Percentiles rank a stretch among this genome's conserved stretches.
These are phyloP conservation scores for Funneliformis geosporum DNA, from an alignment of 192 early-diverging fungal species.

Conservation along the genomic window DNA sequence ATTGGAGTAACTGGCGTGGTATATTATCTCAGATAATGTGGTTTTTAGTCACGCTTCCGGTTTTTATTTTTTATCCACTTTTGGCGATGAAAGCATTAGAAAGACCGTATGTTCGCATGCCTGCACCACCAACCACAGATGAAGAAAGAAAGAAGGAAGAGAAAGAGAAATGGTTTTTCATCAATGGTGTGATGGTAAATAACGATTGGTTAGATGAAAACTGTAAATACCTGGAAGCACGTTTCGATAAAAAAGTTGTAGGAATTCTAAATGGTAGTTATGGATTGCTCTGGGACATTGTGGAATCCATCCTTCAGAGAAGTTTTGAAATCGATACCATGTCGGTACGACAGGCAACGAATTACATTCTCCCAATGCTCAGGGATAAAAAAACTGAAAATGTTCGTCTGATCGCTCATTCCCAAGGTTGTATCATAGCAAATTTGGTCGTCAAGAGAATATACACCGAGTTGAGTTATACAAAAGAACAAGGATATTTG, in stretches of 20 bases:
- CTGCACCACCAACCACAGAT: neutral
- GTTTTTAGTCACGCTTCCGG: neutral
- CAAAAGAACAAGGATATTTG: neutral
- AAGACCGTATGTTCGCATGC: neutral
- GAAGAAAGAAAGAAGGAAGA: neutral
- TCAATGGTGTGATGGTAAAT: neutral
- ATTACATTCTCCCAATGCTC: neutral
- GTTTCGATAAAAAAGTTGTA: neutral
- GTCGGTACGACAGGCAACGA: neutral
- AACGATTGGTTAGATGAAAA: neutral
- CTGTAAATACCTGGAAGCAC: constrained; percentile 13
- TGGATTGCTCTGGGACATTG: neutral
- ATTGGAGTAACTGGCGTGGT: neutral
- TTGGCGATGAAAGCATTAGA: neutral
- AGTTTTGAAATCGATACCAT: constrained; percentile 1
- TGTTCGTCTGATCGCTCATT: constrained; percentile 7
- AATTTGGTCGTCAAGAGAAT: neutral
- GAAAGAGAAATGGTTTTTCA: constrained; percentile 17
- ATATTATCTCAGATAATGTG: neutral
- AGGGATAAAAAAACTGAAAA: neutral
- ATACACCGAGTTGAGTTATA: constrained; percentile 2
- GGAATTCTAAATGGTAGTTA: constrained; percentile 9
- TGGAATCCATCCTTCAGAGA: neutral
- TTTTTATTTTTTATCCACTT: constrained; percentile 6
- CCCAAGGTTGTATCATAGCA: constrained; percentile 13